Base-by-base conservation (phyloP, 1,284 basidiomycete genomes). In the Xerocomus minutiporus region DNA sequence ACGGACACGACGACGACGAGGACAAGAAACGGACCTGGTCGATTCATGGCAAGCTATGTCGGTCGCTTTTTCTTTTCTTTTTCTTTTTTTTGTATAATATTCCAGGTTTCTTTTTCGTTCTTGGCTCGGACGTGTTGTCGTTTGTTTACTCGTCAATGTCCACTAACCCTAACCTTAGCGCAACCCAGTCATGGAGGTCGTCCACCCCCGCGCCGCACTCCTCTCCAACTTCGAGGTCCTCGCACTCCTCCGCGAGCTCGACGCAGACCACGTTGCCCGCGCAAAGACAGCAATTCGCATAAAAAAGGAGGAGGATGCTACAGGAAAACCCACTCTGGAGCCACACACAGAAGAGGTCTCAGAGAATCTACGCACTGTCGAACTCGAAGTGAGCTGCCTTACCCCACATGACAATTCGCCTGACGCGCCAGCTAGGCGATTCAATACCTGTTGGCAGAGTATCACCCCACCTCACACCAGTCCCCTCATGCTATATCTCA, bases 171-270 rank as follows among this genome's bases (percentile, higher is more conserved):
- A 66, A 63, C 62, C 62, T 50, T 50, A 50, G n/a, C 8, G 4
- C n/a, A 20, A 9, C 36, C 8, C 8, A 8, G 3, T 8, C 17
- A 67, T 66, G 62, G 48, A 66, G 12, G 84, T 97, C 54, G 64
- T 95, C 52, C 86, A 88, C 57, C 71, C 84, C 17, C 82, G 90
- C 38, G 80, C 91, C 5, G 88, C 89, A 8, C 82, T 94, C 51
- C 78, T 95, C 11, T 86, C 89, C 40, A 93, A 95, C 72, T 84
- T 79, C 63, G 94, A 97, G 71, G 93, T 97, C 57, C 76, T 96
- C 40, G 67, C 78, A 17, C 81, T 94, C 53, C 82, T 97, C 51
- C 79, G 83, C 41, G 83, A 88, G 51, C 82, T 91, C 46, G 89
- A 93, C 67, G 77, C 73, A 25, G 84, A 91, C 58, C 81, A 88